Evolutionary conservation across 352 stramenopile genomes (phyloP).

Genomic region (Peronospora belbahrii): DNA sequence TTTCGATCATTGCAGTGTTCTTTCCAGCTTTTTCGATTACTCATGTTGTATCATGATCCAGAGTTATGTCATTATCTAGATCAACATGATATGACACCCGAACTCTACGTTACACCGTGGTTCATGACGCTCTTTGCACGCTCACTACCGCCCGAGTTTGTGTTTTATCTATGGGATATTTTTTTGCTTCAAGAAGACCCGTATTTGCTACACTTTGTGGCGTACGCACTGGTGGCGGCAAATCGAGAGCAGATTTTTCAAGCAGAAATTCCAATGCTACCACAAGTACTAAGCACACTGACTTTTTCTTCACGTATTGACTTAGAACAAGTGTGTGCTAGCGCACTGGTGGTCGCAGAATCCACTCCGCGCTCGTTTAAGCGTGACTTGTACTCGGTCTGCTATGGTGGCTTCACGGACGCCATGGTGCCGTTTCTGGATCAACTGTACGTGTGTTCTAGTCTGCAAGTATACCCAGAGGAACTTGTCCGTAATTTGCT

Average conservation of each 20-base stretch:
- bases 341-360: constrained; percentile 48
- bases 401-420: constrained; percentile 68
- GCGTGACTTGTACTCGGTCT: constrained; percentile 74
- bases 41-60: constrained; percentile 90
- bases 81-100: constrained; percentile 87
- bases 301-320: constrained; percentile 51
- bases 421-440: constrained; percentile 59
- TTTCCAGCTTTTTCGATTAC: constrained; percentile 86
- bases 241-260: constrained; percentile 52
- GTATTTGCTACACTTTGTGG: constrained; percentile 86
- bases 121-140: constrained; percentile 92
- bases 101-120: constrained; percentile 91
- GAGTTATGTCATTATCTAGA: constrained; percentile 84
- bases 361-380: constrained; percentile 71
- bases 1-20: constrained; percentile 89
- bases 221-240: constrained; percentile 68
- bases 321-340: constrained; percentile 47
- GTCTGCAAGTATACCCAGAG: constrained; percentile 75
- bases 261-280: constrained; percentile 67
- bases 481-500: constrained; percentile 75
- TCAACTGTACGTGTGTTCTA: constrained; percentile 64
- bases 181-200: constrained; percentile 86
- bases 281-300: constrained; percentile 71
- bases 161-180: constrained; percentile 88
- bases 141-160: constrained; percentile 55